These are phyloP conservation scores for Backusella tarrabulga DNA, from an alignment of 192 early-diverging fungal species.

Conservation along the genomic window DNA sequence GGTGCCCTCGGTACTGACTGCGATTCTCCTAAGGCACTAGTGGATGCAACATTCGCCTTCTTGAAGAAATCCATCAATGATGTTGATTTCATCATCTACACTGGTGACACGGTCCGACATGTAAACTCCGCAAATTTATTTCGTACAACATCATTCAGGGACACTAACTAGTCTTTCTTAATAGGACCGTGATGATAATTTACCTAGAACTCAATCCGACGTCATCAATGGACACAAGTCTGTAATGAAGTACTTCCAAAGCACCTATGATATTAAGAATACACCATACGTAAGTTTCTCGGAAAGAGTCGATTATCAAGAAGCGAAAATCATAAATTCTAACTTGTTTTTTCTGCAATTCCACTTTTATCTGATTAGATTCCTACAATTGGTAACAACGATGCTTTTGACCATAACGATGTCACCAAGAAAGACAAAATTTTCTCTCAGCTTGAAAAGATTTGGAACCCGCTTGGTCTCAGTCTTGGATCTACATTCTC, in stretches of 20 bases:
- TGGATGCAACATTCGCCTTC: slow-evolving; percentile 32
- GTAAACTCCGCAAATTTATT: slow-evolving; percentile 18
- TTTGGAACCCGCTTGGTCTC: slow-evolving; percentile 40
- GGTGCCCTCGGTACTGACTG: slow-evolving; percentile 34
- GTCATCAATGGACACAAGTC: slow-evolving; percentile 23
- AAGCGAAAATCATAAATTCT: not conserved
- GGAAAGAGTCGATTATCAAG: not conserved
- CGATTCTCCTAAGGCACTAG: slow-evolving; percentile 20
- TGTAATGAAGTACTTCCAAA: slow-evolving; percentile 21
- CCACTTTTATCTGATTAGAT: slow-evolving; percentile 18
- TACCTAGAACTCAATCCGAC: slow-evolving; percentile 18
- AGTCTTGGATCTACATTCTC: slow-evolving; percentile 24
- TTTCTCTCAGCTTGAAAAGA: slow-evolving; percentile 12
- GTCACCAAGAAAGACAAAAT: not conserved
- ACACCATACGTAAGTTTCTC: slow-evolving; percentile 18
- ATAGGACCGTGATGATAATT: slow-evolving; percentile 23
- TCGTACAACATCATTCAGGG: not conserved
- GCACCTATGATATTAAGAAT: slow-evolving; percentile 16
- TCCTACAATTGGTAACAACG: slow-evolving; percentile 41
- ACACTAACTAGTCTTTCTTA: not conserved
- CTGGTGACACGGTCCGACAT: slow-evolving; percentile 40
- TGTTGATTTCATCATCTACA: slow-evolving; percentile 43
- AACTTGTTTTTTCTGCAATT: not conserved
- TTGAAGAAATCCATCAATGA: slow-evolving; percentile 24
- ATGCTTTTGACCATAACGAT: slow-evolving; percentile 29